Base-by-base conservation (phyloP, 2,329 filamentous ascomycete species). In the Fusarium sacchari region DNA sequence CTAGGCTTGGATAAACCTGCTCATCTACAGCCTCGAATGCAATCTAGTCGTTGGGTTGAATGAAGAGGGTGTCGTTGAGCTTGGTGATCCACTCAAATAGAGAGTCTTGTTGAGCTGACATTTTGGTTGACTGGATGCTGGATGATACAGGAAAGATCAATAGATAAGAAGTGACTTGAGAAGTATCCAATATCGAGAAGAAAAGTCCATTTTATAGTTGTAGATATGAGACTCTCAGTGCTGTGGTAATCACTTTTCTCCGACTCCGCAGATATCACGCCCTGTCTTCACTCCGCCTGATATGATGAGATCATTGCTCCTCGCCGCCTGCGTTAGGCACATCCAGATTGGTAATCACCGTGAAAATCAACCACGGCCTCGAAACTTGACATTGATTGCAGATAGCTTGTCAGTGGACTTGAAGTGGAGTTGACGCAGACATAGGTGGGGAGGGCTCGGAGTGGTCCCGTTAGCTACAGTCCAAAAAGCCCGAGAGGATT, bases 131-230 rank as follows among this genome's bases (percentile, higher is more conserved):
- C 17, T 20, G 4, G n/a, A 2, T 14, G 15, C 3, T 50, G 0
- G 6, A 11, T 0, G 14, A 7, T 24, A 1, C 0, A 20, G 2
- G 24, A 20, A 0, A 34, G 30, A 11, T 20, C 5, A 14, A 9
- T 3, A 32, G 11, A 0, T 24, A 22, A 32, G n/a, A 32, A 10
- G 8, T 18, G 20, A 11, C 6, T 6, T 26, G 0, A 8, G 6
- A 26, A 18, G 12, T 26, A 26, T 44, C 0, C 13, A 15, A 22
- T 15, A 6, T 10, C 10, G 8, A 14, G 24, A 28, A 8, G 7
- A 7, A 4, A 26, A 4, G 18, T 7, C 12, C 26, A 13, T 46
- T 46, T 46, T 28, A 22, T 28, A 4, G 8, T 46, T 4, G 7
- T 7, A 3, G 8, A 28, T 10, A 18, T 8, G 24, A 46, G 18